These are phyloP conservation scores for Emergomyces pasteurianus DNA, from an alignment of 2,329 filamentous ascomycete genomes.

Conservation along the genomic window DNA sequence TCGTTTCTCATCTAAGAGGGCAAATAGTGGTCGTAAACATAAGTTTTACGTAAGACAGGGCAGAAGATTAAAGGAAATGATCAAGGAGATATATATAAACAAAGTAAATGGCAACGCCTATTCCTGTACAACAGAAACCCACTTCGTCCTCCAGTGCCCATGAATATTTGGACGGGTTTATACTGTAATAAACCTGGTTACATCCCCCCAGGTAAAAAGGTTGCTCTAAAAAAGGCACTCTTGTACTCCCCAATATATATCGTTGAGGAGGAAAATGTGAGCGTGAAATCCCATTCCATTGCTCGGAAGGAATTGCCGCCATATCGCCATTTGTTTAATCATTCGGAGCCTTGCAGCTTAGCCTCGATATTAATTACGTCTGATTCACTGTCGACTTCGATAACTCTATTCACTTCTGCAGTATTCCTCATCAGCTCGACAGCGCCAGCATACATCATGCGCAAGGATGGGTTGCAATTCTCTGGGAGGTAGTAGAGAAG, in stretches of 20 bases:
- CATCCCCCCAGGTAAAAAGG: neutral
- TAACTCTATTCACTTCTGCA: conserved; percentile 73
- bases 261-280: neutral
- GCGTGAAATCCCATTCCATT: neutral
- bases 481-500: conserved; percentile 89
- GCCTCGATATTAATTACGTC: conserved; percentile 73
- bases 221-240: neutral
- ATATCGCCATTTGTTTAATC: neutral
- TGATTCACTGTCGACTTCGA: conserved; percentile 71
- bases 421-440: conserved; percentile 94
- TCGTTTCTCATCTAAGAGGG: neutral
- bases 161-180: neutral
- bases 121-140: neutral
- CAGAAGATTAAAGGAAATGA: neutral
- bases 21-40: neutral
- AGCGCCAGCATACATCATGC: conserved; percentile 91
- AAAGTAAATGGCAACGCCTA: neutral
- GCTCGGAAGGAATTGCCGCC: neutral
- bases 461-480: conserved; percentile 73
- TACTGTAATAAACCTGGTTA: neutral
- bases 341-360: conserved; percentile 37
- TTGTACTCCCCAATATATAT: neutral
- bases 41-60: neutral
- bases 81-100: neutral
- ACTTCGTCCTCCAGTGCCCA: neutral